Conservation (phyloP, 768 basidiomycete species). For the Coprinopsis marcescibilis region DNA sequence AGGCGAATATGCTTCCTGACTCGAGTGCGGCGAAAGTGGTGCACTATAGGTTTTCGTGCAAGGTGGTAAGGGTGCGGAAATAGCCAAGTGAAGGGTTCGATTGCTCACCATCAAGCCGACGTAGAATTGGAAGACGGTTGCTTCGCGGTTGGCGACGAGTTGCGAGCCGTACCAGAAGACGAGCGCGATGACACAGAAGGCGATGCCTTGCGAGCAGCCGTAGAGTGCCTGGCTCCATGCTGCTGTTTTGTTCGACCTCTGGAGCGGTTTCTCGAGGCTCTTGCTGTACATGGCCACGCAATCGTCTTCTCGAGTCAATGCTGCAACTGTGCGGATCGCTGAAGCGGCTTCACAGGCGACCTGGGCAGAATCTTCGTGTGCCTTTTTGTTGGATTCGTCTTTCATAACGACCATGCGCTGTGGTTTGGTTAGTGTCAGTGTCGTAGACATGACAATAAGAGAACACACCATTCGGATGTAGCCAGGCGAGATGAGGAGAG, state of each 20-base stretch:
- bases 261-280: slow-evolving; percentile 59
- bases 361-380: no score
- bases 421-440: not conserved
- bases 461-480: slow-evolving; percentile 60
- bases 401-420: slow-evolving; percentile 73
- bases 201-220: slow-evolving; percentile 56
- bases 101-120: slow-evolving; percentile 60
- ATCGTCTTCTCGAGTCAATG: slow-evolving; percentile 71
- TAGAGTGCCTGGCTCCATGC: slow-evolving; percentile 52
- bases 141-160: slow-evolving; percentile 43
- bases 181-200: slow-evolving; percentile 69
- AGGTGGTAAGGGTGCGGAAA: no score
- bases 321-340: slow-evolving; percentile 76
- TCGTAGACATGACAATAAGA: not conserved
- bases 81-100: not conserved
- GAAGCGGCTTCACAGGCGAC: slow-evolving; percentile 81
- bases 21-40: slow-evolving; percentile 79
- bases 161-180: slow-evolving; percentile 62
- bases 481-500: slow-evolving; percentile 54
- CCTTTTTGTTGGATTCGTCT: slow-evolving; percentile 61
- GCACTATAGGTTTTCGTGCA: slow-evolving; percentile 72
- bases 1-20: slow-evolving; percentile 54
- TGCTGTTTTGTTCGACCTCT: slow-evolving; percentile 47
- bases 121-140: slow-evolving; percentile 55
- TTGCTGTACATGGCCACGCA: slow-evolving; percentile 50